phyloP scores from a whole-genome alignment of 176 grass and related monocot species.

The Bolboschoenus planiculmis region DNA sequence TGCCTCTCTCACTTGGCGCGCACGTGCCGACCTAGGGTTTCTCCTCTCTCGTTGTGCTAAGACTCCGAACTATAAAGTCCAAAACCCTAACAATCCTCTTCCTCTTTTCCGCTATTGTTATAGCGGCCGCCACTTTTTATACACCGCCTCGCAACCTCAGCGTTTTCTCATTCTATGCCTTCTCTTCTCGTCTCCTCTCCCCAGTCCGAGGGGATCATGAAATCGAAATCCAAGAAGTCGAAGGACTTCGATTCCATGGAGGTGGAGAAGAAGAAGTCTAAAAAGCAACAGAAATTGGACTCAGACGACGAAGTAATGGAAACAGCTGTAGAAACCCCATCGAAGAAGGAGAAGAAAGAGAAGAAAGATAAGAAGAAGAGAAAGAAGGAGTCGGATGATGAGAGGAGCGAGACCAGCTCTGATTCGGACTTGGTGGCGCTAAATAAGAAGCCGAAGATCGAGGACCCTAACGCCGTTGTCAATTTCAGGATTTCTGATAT shows the following conservation, averaged over 20 bases:
- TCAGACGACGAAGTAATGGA: constrained; percentile 41
- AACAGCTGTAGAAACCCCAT: constrained; percentile 14
- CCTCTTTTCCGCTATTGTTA: constrained; percentile 16
- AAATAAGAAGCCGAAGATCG: constrained; percentile 49
- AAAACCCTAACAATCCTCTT: constrained; percentile 20
- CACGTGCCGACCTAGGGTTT: constrained; percentile 15
- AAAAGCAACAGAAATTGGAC: constrained; percentile 57
- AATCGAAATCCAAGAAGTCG: constrained; percentile 57
- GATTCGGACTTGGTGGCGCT: constrained; percentile 27
- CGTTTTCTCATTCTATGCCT: constrained; percentile 36
- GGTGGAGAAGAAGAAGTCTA: constrained; percentile 45
- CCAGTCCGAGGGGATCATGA: constrained; percentile 42
- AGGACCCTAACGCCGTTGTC: constrained; percentile 55
- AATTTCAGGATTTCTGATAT: constrained; percentile 81
- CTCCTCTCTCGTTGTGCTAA: neutral
- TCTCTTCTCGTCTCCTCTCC: constrained; percentile 30
- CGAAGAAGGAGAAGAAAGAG: constrained; percentile 50
- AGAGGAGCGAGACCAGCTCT: constrained; percentile 44
- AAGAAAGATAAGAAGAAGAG: constrained; percentile 29
- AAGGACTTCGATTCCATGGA: constrained; percentile 18
- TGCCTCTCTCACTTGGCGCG: neutral
- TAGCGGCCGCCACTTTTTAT: constrained; percentile 12
- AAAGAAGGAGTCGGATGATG: constrained; percentile 18
- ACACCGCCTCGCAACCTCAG: neutral
- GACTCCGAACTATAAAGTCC: neutral